Evolutionary conservation across 352 stramenopile species (phyloP), one percentile per base, ranked within the genome.

Genomic region (Thalassiosira hispida): DNA sequence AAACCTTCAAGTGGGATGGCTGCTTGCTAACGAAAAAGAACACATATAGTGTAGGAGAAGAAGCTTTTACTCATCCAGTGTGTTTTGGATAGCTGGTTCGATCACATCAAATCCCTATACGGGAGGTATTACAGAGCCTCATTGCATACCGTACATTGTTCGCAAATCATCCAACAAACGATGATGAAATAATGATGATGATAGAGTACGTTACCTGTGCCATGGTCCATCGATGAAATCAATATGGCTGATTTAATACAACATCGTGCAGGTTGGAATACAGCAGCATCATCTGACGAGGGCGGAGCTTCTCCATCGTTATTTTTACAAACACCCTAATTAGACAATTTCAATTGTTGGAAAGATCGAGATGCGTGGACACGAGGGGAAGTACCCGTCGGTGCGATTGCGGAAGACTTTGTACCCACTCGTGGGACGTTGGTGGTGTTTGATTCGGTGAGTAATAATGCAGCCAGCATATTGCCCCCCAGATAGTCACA

Each of bases 391-490:
- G 29, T 53, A 23, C 64, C 64, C 1, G 31, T 11, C 1, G 56
- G 59, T 52, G 25, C 27, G 5, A 51, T 62, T 27, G 22, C 49
- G 22, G 35, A 61, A 42, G 73, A 85, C 59, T 60, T 81, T 31
- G 38, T 59, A 0, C 77, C 77, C 20, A 25, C 29, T 11, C 49
- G 51, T 22, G 77, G 77, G 7, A 77, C 61, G 14, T 55, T 84
- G 47, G 76, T 84, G 23, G 14, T 84, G 16, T 84, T 81, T 56
- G 76, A 84, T 46, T 84, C 76, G 14, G 77, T 84, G 14, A 65
- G 22, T 35, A 8, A 38, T 8, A 38, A n/a, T n/a, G n/a, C n/a
- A n/a, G n/a, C n/a, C n/a, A n/a, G n/a, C n/a, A n/a, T n/a, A n/a
- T n/a, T n/a, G n/a, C n/a, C n/a, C n/a, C n/a, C n/a, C n/a, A n/a